Percentiles rank a stretch among this genome's conserved stretches.
These are phyloP conservation scores for Cryptomeria japonica DNA, from an alignment of 75 land plant genomes.

Conservation along the genomic window DNA sequence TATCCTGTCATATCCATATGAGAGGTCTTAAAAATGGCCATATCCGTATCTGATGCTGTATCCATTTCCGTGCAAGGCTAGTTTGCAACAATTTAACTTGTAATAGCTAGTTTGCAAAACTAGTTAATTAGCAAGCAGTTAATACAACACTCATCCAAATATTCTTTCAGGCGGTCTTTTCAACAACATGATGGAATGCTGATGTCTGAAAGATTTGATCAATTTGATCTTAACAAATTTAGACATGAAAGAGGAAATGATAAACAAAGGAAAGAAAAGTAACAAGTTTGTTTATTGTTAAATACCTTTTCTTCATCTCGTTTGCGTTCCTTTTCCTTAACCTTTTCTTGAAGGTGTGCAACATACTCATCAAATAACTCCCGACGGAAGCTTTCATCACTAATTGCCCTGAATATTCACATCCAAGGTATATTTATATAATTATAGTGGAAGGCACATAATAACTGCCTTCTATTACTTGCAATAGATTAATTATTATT, in stretches of 20 bases:
- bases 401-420: slow-evolving; percentile 51
- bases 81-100: too few species aligned
- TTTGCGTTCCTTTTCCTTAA: slow-evolving; percentile 85
- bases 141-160: too few species aligned
- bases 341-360: slow-evolving; percentile 66
- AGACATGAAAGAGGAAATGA: neutral
- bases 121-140: too few species aligned
- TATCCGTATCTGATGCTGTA: too few species aligned
- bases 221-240: neutral
- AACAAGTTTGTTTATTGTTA: neutral
- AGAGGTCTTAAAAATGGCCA: too few species aligned
- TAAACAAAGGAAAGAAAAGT: neutral
- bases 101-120: too few species aligned
- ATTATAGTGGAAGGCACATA: neutral
- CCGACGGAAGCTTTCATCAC: slow-evolving; percentile 56
- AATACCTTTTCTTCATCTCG: slow-evolving; percentile 92
- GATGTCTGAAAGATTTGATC: neutral
- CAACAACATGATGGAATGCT: too few species aligned
- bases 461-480: neutral
- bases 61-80: too few species aligned
- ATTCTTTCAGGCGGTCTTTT: too few species aligned
- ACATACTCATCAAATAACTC: slow-evolving; percentile 84
- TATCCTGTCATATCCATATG: too few species aligned
- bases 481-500: neutral
- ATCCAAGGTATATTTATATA: neutral